Evolutionary conservation across 2,329 filamentous ascomycete genomes (phyloP).

Genomic region (Paecilomyces variotii): DNA sequence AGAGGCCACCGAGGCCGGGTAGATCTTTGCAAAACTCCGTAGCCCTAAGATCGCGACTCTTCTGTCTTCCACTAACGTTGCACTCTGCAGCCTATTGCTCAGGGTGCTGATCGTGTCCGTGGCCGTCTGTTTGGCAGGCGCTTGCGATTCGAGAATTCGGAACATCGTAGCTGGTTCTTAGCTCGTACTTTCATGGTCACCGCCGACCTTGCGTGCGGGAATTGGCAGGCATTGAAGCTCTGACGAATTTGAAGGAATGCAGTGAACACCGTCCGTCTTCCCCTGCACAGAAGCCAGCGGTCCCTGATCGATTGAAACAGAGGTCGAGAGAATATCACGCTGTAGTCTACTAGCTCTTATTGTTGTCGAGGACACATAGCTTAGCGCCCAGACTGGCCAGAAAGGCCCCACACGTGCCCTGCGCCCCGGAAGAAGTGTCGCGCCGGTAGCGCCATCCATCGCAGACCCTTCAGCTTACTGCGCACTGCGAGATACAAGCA

Average conservation of each 20-base stretch:
- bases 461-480: not conserved
- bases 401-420: not conserved
- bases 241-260: not conserved
- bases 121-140: slow-evolving; percentile 91
- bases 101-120: slow-evolving; percentile 88
- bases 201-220: slow-evolving; percentile 19
- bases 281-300: not conserved
- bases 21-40: slow-evolving; percentile 92
- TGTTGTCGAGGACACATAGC: not conserved
- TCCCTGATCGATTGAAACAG: not conserved
- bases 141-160: slow-evolving; percentile 58
- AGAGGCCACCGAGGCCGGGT: slow-evolving; percentile 89
- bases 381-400: slow-evolving; percentile 1
- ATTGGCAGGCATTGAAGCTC: slow-evolving; percentile 21
- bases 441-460: slow-evolving; percentile 2
- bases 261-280: not conserved
- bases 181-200: slow-evolving; percentile 35
- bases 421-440: slow-evolving; percentile 5
- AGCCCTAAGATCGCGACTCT: slow-evolving; percentile 87
- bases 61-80: slow-evolving; percentile 88
- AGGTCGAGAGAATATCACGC: not conserved
- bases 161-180: slow-evolving; percentile 35
- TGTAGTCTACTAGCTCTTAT: not conserved
- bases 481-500: not conserved
- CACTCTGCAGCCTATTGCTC: slow-evolving; percentile 77